Evolutionary conservation across 2,329 filamentous ascomycete species (phyloP).

Genomic region (Xylariomycetidae sp.): DNA sequence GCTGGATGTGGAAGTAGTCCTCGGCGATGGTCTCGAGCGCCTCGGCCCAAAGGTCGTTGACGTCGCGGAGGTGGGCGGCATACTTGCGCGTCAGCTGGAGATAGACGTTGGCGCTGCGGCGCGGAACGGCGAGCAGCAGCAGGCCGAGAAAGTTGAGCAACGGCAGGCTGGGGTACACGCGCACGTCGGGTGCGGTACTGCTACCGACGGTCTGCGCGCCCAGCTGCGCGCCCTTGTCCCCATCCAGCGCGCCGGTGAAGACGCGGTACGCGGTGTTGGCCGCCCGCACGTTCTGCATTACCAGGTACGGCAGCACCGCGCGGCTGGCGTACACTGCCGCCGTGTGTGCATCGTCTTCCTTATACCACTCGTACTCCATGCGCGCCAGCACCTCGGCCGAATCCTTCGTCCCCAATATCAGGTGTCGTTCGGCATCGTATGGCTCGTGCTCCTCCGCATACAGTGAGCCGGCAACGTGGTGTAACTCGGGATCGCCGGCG

Average conservation of each 20-base stretch:
- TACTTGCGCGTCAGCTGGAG: constrained; percentile 80
- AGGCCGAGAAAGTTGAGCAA: constrained; percentile 90
- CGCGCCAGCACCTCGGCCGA: constrained; percentile 73
- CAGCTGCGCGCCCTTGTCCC: constrained; percentile 50
- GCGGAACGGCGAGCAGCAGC: constrained; percentile 75
- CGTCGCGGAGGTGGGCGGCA: constrained; percentile 68
- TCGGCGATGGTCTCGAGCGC: constrained; percentile 82
- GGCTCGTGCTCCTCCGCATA: constrained; percentile 91
- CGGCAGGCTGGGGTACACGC: constrained; percentile 86
- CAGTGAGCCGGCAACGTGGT: constrained; percentile 81
- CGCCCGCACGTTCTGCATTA: constrained; percentile 83
- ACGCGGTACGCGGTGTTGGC: constrained; percentile 77
- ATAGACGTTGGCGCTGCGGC: constrained; percentile 72
- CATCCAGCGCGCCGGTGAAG: constrained; percentile 62
- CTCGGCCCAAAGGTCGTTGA: constrained; percentile 72
- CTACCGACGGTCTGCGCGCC: constrained; percentile 76
- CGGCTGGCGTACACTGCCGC: constrained; percentile 82
- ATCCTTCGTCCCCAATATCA: constrained; percentile 82
- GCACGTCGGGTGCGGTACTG: constrained; percentile 62
- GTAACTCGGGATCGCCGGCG: constrained; percentile 86
- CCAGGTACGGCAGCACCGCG: constrained; percentile 82
- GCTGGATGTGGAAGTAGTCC: constrained; percentile 92
- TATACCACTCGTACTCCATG: constrained; percentile 93
- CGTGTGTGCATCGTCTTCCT: constrained; percentile 77
- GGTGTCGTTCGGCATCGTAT: constrained; percentile 88